Evolutionary conservation across 169 alveolate genomes (phyloP).

Genomic region (Babesia bovis): DNA sequence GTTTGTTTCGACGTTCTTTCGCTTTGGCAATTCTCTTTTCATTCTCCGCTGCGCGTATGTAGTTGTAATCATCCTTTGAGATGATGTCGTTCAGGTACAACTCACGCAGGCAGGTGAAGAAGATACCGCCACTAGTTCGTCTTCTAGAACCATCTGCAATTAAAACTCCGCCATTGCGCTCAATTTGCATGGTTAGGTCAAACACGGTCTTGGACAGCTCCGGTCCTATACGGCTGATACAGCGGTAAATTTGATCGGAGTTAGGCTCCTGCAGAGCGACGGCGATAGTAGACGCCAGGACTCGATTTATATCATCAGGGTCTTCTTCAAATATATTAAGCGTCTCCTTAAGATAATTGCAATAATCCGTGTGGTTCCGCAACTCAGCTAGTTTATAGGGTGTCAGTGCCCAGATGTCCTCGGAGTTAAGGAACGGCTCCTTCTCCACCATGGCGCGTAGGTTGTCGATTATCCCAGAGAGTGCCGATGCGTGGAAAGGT

Average conservation of each 20-base stretch:
- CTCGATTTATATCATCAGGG: conserved; percentile 65
- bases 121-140: conserved; percentile 87
- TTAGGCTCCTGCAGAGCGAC: conserved; percentile 82
- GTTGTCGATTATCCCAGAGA: conserved; percentile 82
- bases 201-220: conserved; percentile 75
- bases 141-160: conserved; percentile 82
- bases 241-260: conserved; percentile 76
- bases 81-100: conserved; percentile 77
- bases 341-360: conserved; percentile 59
- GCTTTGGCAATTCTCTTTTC: conserved; percentile 79
- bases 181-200: conserved; percentile 79
- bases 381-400: conserved; percentile 77
- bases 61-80: conserved; percentile 80
- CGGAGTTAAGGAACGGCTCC: conserved; percentile 71
- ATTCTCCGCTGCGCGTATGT: conserved; percentile 82
- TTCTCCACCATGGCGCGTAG: conserved; percentile 74
- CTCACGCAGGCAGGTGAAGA: conserved; percentile 81
- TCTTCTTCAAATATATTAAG: conserved; percentile 40
- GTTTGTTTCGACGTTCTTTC: conserved; percentile 48
- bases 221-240: conserved; percentile 78
- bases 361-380: conserved; percentile 61
- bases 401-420: conserved; percentile 80
- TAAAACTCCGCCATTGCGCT: conserved; percentile 84
- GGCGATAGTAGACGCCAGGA: conserved; percentile 79
- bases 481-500: conserved; percentile 86